phyloP scores from a whole-genome alignment of 495 filamentous ascomycete species.

The Chaetomium tenue region DNA sequence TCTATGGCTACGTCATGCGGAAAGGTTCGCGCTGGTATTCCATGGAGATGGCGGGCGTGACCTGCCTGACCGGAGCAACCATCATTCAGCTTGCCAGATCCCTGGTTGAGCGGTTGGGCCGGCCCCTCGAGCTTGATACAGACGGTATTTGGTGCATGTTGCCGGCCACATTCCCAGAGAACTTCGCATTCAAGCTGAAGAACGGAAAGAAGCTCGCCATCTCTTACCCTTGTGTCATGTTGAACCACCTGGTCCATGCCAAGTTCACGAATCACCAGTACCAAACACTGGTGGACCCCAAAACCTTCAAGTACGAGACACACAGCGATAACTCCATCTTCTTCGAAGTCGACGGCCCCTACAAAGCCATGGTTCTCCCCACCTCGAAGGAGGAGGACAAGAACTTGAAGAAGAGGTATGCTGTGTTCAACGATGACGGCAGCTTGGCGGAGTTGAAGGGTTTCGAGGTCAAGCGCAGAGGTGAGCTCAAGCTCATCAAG shows the following conservation, averaged over 20 bases:
- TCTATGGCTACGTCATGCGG: constrained; percentile 99
- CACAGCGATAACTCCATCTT: constrained; percentile 99
- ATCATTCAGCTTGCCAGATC: constrained; percentile 98
- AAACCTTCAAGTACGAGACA: constrained; percentile 84
- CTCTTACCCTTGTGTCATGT: constrained; percentile 98
- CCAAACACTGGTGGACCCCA: constrained; percentile 76
- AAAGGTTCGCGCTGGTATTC: constrained; percentile 99
- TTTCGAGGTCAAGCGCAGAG: constrained; percentile 96
- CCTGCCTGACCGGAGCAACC: constrained; percentile 90
- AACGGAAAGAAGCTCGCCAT: constrained; percentile 94
- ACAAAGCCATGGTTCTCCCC: constrained; percentile 94
- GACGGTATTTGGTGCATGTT: constrained; percentile 99
- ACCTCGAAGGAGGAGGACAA: constrained; percentile 99
- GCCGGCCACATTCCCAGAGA: constrained; percentile 93
- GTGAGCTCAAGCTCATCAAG: constrained; percentile 98
- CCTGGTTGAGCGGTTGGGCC: constrained; percentile 88
- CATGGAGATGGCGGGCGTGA: constrained; percentile 99
- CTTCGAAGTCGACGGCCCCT: constrained; percentile 98
- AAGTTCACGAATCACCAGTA: constrained; percentile 98
- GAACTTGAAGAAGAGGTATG: constrained; percentile 99
- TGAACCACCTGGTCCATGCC: constrained; percentile 95
- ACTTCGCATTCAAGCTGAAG: constrained; percentile 89
- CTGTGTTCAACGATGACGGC: constrained; percentile 98
- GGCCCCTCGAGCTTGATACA: constrained; percentile 95
- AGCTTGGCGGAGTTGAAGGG: constrained; percentile 96